phyloP scores from a whole-genome alignment of 2,329 filamentous ascomycete species.

The Botryosphaeria dothidea region DNA sequence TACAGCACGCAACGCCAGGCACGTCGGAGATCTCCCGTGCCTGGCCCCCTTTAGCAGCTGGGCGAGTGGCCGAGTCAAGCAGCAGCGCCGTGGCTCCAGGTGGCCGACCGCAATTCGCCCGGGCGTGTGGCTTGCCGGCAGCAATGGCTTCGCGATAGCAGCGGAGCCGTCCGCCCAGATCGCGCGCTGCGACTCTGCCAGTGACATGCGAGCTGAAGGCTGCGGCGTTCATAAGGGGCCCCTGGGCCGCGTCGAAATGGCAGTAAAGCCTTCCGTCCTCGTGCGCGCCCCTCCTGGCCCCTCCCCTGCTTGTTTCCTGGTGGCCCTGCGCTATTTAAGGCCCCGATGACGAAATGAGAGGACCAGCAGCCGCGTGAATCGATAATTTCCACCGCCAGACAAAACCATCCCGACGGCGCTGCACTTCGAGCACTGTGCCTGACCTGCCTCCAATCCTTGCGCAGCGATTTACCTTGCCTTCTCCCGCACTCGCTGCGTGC shows the following conservation, averaged over 20 bases:
- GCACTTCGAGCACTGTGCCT: not conserved
- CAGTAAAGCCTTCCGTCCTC: not conserved
- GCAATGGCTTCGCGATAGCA: not conserved
- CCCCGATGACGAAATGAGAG: slow-evolving; percentile 19
- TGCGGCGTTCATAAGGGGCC: slow-evolving; percentile 3
- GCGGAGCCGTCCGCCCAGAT: not conserved
- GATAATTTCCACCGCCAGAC: slow-evolving; percentile 17
- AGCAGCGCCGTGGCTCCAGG: not conserved
- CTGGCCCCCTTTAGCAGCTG: not conserved
- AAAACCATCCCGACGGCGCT: not conserved
- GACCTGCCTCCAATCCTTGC: not conserved
- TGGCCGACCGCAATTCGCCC: slow-evolving; percentile 9
- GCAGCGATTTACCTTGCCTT: not conserved
- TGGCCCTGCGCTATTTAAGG: slow-evolving; percentile 18
- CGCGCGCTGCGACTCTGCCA: not conserved
- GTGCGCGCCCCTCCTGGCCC: not conserved
- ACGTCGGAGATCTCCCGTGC: slow-evolving; percentile 11
- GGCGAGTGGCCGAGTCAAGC: not conserved
- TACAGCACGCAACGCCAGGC: not conserved
- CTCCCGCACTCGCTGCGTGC: not conserved
- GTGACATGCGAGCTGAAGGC: not conserved
- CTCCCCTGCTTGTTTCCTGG: slow-evolving; percentile 15
- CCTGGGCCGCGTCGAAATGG: not conserved
- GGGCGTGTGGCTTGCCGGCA: not conserved
- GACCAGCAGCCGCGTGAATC: slow-evolving; percentile 12